Conservation (phyloP, 352 stramenopile species). For the Phytophthora aleatoria region DNA sequence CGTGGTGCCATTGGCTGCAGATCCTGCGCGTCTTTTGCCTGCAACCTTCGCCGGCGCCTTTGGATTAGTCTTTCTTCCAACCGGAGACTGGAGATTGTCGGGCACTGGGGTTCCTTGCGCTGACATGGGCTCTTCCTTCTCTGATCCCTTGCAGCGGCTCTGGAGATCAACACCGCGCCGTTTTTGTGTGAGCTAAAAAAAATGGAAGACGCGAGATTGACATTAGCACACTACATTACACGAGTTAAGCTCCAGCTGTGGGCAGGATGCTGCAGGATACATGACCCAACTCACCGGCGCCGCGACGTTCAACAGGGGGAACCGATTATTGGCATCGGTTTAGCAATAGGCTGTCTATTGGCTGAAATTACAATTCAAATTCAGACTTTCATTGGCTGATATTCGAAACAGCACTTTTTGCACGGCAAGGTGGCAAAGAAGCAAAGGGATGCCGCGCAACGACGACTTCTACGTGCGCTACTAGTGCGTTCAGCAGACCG, state of each 20-base stretch:
- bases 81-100: slow-evolving; percentile 40
- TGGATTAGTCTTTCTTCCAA: slow-evolving; percentile 36
- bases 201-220: neutral
- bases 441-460: slow-evolving; percentile 57
- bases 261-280: neutral
- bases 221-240: neutral
- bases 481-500: slow-evolving; percentile 58
- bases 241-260: neutral
- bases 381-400: slow-evolving; percentile 34
- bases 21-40: slow-evolving; percentile 46
- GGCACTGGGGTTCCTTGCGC: slow-evolving; percentile 36
- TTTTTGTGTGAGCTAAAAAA: slow-evolving; percentile 3
- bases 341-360: slow-evolving; percentile 15
- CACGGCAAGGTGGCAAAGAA: neutral
- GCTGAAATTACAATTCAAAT: slow-evolving; percentile 10
- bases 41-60: slow-evolving; percentile 49
- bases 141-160: neutral
- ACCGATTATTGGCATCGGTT: slow-evolving; percentile 12
- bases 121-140: slow-evolving; percentile 29
- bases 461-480: slow-evolving; percentile 91
- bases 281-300: slow-evolving; percentile 8
- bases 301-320: slow-evolving; percentile 11
- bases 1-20: slow-evolving; percentile 29
- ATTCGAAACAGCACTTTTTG: slow-evolving; percentile 11
- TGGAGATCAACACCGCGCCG: neutral